Evolutionary conservation across 2,329 filamentous ascomycete species (phyloP), one percentile per base, ranked within the genome.

Genomic region (Venturiaceae sp.): DNA sequence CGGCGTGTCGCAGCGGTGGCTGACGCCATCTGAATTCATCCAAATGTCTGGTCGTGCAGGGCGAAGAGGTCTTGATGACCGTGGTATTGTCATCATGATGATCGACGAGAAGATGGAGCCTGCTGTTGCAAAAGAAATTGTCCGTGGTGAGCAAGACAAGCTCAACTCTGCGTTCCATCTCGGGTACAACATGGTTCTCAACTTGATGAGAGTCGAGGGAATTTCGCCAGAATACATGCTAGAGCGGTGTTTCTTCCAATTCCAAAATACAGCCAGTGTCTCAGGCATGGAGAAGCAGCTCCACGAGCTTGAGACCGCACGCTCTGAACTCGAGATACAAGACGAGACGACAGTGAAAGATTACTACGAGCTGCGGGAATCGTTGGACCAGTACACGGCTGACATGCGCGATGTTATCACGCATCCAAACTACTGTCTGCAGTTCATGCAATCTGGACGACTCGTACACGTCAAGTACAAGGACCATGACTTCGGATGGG

Each of bases 11-110:
- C 83, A 84, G 65, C 83, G 92, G 63, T 95, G 92, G 74, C 82
- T 97, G 21, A 96, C 92, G 0, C 90, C 91, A 1, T 96, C 90
- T 11, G 94, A 99, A 67, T 99, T 97, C 72, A 90, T 99, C 56
- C 94, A 99, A 71, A 99, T 99, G 94, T 96, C 94, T 57, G 94
- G 94, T 62, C 89, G 94, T 74, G 94, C 94, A 60, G 94, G 94
- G 69, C 89, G 94, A 81, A 86, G 94, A 83, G 94, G 94, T 74
- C 87, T 99, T 58, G 94, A 99, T 76, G 92, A 96, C 62, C 88
- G 94, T 64, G 94, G 94, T 81, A 95, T 97, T 65, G 94, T 99
- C 65, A 97, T 99, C 71, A 97, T 99, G 90, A 97, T 99, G 92
- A 88, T 99, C 62, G 88, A 95, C 68, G 89, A 95, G 71, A 90